Conservation (phyloP, 345 rosid species). For the Ailanthus altissimus region DNA sequence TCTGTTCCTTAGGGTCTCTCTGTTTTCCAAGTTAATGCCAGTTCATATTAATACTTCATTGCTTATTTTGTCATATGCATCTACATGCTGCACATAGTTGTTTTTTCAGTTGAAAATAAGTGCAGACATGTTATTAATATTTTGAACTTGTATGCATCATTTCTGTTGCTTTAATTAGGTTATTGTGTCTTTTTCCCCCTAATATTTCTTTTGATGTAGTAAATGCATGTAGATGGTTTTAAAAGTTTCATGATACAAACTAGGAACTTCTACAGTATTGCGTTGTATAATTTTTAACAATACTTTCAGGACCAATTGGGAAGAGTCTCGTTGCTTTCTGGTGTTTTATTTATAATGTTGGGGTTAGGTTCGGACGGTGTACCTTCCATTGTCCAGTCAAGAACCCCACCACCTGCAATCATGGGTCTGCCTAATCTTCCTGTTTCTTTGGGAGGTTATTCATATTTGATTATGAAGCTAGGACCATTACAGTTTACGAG, state of each 20-base stretch:
- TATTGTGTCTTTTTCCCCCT: neutral
- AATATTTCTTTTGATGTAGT: neutral
- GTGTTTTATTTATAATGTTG: constrained; percentile 71
- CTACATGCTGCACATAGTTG: neutral
- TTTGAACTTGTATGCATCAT: too few species aligned
- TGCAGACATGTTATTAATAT: neutral
- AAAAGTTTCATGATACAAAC: neutral
- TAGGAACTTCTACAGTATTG: constrained; percentile 1
- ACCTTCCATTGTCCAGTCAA: constrained; percentile 73
- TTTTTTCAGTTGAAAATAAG: neutral
- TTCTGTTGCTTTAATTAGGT: constrained; percentile 2
- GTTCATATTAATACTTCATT: constrained; percentile 4
- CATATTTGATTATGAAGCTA: constrained; percentile 74
- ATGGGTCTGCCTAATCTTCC: constrained; percentile 75
- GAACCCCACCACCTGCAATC: constrained; percentile 78
- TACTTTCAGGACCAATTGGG: constrained; percentile 83
- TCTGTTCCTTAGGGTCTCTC: neutral
- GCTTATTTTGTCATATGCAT: neutral
- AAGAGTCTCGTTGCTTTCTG: constrained; percentile 85
- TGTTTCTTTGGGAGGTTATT: constrained; percentile 66
- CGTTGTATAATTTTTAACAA: constrained; percentile 15
- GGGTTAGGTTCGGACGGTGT: constrained; percentile 91
- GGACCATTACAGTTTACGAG: constrained; percentile 88
- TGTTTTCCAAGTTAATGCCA: neutral
- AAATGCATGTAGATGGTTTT: neutral